Base-by-base conservation (phyloP, 257 asterid genomes). In the Solanum acaule region DNA sequence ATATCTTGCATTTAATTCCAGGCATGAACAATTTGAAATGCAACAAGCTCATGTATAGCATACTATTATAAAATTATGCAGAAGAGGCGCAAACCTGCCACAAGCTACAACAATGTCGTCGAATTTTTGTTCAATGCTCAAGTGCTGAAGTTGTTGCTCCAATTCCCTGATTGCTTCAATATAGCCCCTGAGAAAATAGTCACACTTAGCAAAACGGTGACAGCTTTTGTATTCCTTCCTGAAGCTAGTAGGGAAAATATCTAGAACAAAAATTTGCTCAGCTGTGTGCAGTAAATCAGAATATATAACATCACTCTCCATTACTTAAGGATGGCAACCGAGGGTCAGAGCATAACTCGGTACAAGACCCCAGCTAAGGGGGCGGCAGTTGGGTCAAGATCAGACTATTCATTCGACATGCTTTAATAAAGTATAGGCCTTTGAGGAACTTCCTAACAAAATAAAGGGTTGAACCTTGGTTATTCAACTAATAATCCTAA, bases 141-240 rank as follows among this genome's bases (percentile, higher is more conserved):
- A 86, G 73, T 89, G 86, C 90, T 63, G 92, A 52, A 93, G 88
- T 91, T 97, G 99, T 83, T 93, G 94, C 89, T 94, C 93, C 89
- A 97, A 90, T 94, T 97, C 99, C 92, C 95, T 92, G 87, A 94
- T 88, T 89, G 99, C 99, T 92, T 96, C 98, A 76, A 96, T 89
- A 87, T 96, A 96, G 61, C 99, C 99, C 99, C 99, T 96, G 93
- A 84, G 90, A 89, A 88, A 38, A 75, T 81, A 83, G 86, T 46
- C 86, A 46, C 42, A 27, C 16, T 46, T 29, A 18, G 65, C 68
- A 81, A 46, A 49, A 49, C 4, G 29, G 70, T 46, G 86, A 81
- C 68, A 46, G 70, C 22, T 3, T 81, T 49, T 46, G 68, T 46
- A 81, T 81, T 27, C 22, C 86, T 81, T 25, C 68, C 25, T 29